Percentiles rank a stretch among this genome's conserved stretches.
phyloP scores from a whole-genome alignment of 2,329 filamentous ascomycete species.

The Parasarocladium wereldwijsianum region DNA sequence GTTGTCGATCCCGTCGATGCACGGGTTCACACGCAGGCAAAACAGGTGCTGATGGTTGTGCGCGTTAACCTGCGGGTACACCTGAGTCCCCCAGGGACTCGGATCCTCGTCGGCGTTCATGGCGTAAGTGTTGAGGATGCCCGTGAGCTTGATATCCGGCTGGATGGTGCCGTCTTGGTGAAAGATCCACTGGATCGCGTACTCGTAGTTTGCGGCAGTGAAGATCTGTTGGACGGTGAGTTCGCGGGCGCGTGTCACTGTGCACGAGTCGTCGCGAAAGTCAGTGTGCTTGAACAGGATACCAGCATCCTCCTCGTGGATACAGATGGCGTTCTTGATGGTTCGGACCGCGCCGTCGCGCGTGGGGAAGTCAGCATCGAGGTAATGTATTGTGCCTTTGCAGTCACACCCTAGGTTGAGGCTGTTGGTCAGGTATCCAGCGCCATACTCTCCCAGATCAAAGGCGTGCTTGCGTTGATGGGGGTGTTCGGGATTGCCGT shows the following conservation, averaged over 20 bases:
- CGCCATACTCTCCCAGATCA: slow-evolving; percentile 68
- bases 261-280: slow-evolving; percentile 77
- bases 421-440: slow-evolving; percentile 72
- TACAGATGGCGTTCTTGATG: slow-evolving; percentile 90
- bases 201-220: slow-evolving; percentile 93
- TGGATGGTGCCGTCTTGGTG: slow-evolving; percentile 77
- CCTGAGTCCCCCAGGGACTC: slow-evolving; percentile 79
- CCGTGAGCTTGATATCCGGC: slow-evolving; percentile 81
- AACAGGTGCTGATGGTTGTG: slow-evolving; percentile 96
- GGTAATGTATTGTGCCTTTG: slow-evolving; percentile 82
- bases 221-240: slow-evolving; percentile 84
- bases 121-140: slow-evolving; percentile 82
- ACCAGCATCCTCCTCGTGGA: slow-evolving; percentile 85
- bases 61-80: slow-evolving; percentile 78
- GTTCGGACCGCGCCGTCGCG: slow-evolving; percentile 58
- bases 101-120: slow-evolving; percentile 71
- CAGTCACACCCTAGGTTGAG: slow-evolving; percentile 68
- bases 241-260: slow-evolving; percentile 75
- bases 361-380: slow-evolving; percentile 77
- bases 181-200: slow-evolving; percentile 32
- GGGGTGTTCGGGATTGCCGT: slow-evolving; percentile 66
- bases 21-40: slow-evolving; percentile 76
- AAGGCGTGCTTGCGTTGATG: slow-evolving; percentile 75
- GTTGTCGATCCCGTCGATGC: slow-evolving; percentile 74
- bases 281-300: slow-evolving; percentile 92